phyloP scores from a whole-genome alignment of 192 early-diverging fungal species.

The Glomus cerebriforme region DNA sequence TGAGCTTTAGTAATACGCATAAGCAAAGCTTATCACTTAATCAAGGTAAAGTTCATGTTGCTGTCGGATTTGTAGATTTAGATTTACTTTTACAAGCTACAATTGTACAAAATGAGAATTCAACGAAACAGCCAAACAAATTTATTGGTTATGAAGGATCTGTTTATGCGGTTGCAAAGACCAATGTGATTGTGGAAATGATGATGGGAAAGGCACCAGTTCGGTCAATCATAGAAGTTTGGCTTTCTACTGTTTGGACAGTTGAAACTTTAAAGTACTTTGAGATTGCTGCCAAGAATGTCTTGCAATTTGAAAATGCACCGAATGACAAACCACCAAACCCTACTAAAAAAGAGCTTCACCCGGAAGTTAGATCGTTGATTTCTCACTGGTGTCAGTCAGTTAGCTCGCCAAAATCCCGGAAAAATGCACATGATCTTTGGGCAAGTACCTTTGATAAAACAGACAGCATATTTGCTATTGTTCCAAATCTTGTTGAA shows the following conservation, averaged over 20 bases:
- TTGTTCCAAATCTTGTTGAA: background rate
- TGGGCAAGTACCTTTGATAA: background rate
- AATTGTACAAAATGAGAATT: background rate
- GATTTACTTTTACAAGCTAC: constrained; percentile 7
- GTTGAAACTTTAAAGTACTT: constrained; percentile 1
- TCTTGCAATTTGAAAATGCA: constrained; percentile 2
- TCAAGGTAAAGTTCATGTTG: background rate
- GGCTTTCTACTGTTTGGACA: constrained; percentile 9
- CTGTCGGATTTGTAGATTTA: constrained; percentile 18
- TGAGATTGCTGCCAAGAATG: background rate
- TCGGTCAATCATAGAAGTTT: background rate
- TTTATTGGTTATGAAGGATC: background rate
- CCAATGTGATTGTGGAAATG: constrained; percentile 7
- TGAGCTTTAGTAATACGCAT: constrained; percentile 1
- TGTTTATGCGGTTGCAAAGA: too few species aligned
- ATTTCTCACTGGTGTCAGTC: constrained; percentile 4
- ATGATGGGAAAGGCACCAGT: background rate
- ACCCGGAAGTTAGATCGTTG: background rate
- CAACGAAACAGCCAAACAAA: background rate
- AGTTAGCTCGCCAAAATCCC: background rate
- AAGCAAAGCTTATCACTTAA: background rate
- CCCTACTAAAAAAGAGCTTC: constrained; percentile 3
- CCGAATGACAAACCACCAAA: background rate
- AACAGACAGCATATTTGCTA: background rate
- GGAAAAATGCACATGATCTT: background rate